Evolutionary conservation across 768 basidiomycete species (phyloP), one percentile per base, ranked within the genome.

Genomic region (Amylocystis lapponica): DNA sequence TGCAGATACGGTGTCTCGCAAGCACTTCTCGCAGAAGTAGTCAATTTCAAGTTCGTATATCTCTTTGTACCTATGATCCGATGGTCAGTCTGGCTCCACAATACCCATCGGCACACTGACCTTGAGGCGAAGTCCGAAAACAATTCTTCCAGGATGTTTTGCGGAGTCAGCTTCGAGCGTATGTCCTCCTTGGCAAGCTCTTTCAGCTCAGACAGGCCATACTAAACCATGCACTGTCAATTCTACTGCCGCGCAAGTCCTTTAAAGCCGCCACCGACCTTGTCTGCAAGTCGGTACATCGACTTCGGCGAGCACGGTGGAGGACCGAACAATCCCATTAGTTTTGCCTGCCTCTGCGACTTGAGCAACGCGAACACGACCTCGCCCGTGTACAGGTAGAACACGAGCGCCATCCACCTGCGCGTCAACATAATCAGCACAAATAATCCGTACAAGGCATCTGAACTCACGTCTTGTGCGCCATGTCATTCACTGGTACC

Each of bases 241-340:
- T n/a, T n/a, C n/a, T n/a, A n/a, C n/a, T 22, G 29, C 20, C 8
- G n/a, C 23, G 20, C 17, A 3, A 37, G 6, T 20, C 5, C 19
- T 52, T n/a, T n/a, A n/a, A n/a, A n/a, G n/a, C n/a, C n/a, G n/a
- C n/a, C 13, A 19, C 42, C 19, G 13, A 47, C 45, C 40, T 42
- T 41, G 11, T 41, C 30, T 30, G 45, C 45, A 10, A 47, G 30
- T 11, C 45, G 45, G 23, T 47, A 47, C 31, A 47, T 41, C 10
- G 45, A 47, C 25, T 47, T 47, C 14, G 45, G 40, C 4, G 45
- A 47, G 5, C 31, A 31, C 9, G 12, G 22, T 12, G 44, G 10
- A 17, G 19, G 20, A n/a, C n/a, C n/a, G n/a, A n/a, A n/a, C n/a
- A n/a, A n/a, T n/a, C n/a, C n/a, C n/a, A n/a, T n/a, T 20, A 29